Conservation (phyloP, 2,329 filamentous ascomycete genomes). For the Hortaea sp. region DNA sequence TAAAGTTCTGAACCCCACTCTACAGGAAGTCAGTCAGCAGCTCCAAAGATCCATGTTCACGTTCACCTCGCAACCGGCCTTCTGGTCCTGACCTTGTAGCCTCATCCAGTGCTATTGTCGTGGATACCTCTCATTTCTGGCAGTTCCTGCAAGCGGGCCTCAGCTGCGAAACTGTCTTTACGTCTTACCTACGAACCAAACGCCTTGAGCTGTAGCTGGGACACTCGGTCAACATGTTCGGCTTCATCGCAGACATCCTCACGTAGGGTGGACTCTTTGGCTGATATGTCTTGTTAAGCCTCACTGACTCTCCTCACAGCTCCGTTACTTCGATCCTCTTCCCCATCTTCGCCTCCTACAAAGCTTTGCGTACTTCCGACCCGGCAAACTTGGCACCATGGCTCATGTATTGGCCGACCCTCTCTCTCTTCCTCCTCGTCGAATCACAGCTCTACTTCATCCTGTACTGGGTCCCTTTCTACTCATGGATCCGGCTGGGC, state of each 20-base stretch:
- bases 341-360: conserved; percentile 94
- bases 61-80: no score
- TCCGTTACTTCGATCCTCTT: conserved; percentile 84
- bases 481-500: conserved; percentile 77
- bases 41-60: no score
- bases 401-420: conserved; percentile 98
- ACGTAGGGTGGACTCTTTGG: conserved; percentile 47
- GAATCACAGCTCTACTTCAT: conserved; percentile 87
- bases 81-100: no score
- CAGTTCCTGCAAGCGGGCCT: no score
- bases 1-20: no score
- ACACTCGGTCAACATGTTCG: conserved; percentile 49
- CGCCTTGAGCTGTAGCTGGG: no score
- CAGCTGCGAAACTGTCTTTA: no score
- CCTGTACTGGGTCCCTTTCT: conserved; percentile 85
- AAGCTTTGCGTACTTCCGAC: conserved; percentile 87
- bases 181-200: no score
- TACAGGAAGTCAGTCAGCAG: no score
- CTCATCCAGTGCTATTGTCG: no score
- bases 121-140: no score
- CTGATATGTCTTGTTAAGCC: background rate
- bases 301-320: conserved; percentile 36
- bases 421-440: conserved; percentile 67
- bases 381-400: conserved; percentile 86
- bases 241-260: conserved; percentile 65